Base-by-base conservation (phyloP, 352 stramenopile species). In the Phytopythium ostracodes region DNA sequence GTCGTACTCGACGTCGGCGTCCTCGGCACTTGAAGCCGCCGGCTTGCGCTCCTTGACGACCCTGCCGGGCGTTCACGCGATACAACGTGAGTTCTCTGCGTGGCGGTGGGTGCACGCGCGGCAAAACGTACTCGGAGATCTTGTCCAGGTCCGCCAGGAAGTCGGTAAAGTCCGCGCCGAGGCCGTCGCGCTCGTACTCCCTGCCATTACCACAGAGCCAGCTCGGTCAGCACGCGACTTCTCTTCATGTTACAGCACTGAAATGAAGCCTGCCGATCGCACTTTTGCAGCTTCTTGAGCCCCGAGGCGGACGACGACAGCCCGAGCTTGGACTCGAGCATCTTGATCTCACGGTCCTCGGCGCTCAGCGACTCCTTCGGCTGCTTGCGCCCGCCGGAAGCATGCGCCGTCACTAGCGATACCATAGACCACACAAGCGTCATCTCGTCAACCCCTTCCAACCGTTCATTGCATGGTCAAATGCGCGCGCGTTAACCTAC, bases 101-200 rank as follows among this genome's bases (percentile, higher is more conserved):
- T n/a, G n/a, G n/a, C n/a, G n/a, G n/a, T n/a, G n/a, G n/a, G n/a
- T n/a, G n/a, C n/a, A n/a, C n/a, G n/a, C n/a, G n/a, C n/a, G n/a
- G n/a, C n/a, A n/a, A n/a, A n/a, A 52, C 20, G 49, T 70, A 91
- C 84, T 83, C 72, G 49, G 86, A 92, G 59, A 94, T 89, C 51
- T 81, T 78, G 63, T 92, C 81, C 29, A 94, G 61, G 38, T 72
- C 77, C 29, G 64, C 75, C 33, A 94, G 65, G 71, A 94, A 94
- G 49, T 91, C 84, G 33, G 74, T 74, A 73, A 94, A 94, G 62
- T 94, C 86, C 43, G 90, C 81, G 33, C 86, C 86, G 15, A 94
- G 54, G 31, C 86, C 86, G 59, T 94, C 86, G 33, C 86, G 87
- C 43, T 76, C 73, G 68, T 87, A 94, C 64, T 94, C 86, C 46